Evolutionary conservation across 2,329 filamentous ascomycete species (phyloP), one percentile per base, ranked within the genome.

Genomic region (Whalleya microplaca): DNA sequence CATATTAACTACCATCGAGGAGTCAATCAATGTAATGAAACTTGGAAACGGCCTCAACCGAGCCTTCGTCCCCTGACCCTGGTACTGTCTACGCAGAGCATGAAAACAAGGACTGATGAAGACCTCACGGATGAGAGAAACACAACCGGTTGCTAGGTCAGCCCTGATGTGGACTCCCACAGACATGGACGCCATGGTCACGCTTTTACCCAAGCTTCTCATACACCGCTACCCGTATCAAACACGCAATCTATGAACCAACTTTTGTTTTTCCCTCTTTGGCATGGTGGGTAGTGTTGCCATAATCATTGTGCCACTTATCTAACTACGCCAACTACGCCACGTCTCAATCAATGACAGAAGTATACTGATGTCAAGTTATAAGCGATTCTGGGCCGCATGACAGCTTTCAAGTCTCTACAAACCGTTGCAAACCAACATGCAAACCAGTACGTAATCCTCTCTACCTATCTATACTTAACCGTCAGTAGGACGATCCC

Each of bases 141-240:
- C 14, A 29, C 27, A 12, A 29, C n/a, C n/a, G n/a, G n/a, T n/a
- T 42, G 45, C 48, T 48, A 53, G 48, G 48, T 47, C 32, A 48
- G 50, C 46, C 40, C 40, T 40, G 19, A 32, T 51, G 60, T 62
- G 57, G 57, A 57, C 51, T 45, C 47, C 41, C 50, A 52, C 49
- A 44, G 46, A 43, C 45, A 19, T 21, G 43, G 43, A n/a, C 45
- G 50, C 56, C 32, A 37, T 37, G 32, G 32, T 37, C 32, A 37
- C 32, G 50, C 48, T 53, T 19, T n/a, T 6, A 6, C 20, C 19
- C 43, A 45, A 16, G 20, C 44, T 61, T 44, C 48, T 51, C 50
- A 21, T 47, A 63, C 60, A 63, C 57, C 57, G 58, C 58, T 49
- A 51, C 29, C 51, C 20, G 37, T 37, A 47, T 50, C 48, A 32